These are phyloP conservation scores for Prosopis cineraria DNA, from an alignment of 306 rosid genomes.

Conservation along the genomic window DNA sequence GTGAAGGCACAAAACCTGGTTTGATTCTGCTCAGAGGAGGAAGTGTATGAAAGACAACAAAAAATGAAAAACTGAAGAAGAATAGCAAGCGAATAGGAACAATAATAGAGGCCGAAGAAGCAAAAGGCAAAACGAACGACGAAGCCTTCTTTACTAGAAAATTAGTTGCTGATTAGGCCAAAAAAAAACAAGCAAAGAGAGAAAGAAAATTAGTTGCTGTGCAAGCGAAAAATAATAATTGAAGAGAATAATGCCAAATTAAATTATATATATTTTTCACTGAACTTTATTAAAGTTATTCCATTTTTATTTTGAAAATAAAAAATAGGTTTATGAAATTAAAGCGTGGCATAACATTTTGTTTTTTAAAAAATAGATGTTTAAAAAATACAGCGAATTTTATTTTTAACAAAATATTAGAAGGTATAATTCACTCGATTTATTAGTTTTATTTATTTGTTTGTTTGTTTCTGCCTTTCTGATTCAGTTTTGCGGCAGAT, in stretches of 20 bases:
- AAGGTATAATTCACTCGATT: neutral
- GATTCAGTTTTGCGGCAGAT: slow-evolving; percentile 12
- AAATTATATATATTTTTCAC: neutral
- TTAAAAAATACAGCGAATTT: neutral
- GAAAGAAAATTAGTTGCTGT: too few species aligned
- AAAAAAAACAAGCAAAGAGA: too few species aligned
- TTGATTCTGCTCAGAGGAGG: slow-evolving; percentile 16
- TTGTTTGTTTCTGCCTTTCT: neutral
- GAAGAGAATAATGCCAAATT: neutral
- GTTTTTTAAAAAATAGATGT: neutral
- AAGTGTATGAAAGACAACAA: neutral
- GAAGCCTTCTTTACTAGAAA: slow-evolving; percentile 26
- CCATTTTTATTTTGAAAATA: neutral
- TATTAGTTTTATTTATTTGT: neutral
- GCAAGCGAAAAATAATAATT: neutral
- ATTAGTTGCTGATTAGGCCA: neutral
- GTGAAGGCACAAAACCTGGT: slow-evolving; percentile 40
- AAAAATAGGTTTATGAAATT: too few species aligned
- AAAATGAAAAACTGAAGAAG: slow-evolving; percentile 3
- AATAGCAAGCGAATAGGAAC: slow-evolving; percentile 22
- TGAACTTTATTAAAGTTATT: neutral
- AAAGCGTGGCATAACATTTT: too few species aligned
- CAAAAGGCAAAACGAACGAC: slow-evolving; percentile 1
- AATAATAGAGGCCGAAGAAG: neutral
- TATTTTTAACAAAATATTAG: neutral